Evolutionary conservation across 2,329 filamentous ascomycete species (phyloP), one percentile per base, ranked within the genome.

Genomic region (Fusarium cicatricum): DNA sequence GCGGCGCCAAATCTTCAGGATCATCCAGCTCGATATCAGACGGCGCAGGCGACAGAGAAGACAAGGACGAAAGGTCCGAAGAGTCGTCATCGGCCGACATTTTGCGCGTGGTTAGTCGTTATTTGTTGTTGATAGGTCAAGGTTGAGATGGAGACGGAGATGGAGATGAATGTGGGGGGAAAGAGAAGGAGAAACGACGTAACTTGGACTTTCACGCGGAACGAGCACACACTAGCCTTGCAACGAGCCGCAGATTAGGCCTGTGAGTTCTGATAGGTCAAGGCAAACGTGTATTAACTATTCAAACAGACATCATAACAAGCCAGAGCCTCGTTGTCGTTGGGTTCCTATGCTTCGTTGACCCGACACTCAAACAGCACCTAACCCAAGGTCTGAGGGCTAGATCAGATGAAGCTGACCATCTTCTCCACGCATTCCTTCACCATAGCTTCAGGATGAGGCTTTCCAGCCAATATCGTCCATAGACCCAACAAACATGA

Each of bases 81-180:
- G 83, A 86, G 60, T 87, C 84, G 71, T 86, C 83, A 66, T 84
- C 84, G 53, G 83, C 77, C 57, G 84, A 76, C 83, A 86, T 86
- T 71, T 72, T 79, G 67, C 56, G 52, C 65, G 67, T 57, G 56
- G 64, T 62, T 64, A 60, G 52, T 54, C 62, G 62, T 59, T 54
- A 58, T 46, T 55, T 60, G 63, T 61, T 64, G 68, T 67, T 58
- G 58, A 62, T 60, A 68, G 64, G 65, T 64, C 37, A 65, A 66
- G 48, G 68, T 68, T 61, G 58, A 62, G 36, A 62, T 59, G 48
- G 45, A 58, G 21, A 52, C 46, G 65, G 66, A 64, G 66, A 66
- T 65, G 69, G 61, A 52, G 67, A 67, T 70, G 67, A 66, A 67
- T 70, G 67, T 69, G 68, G 65, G 64, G 60, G 64, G 70, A 64